phyloP scores from a whole-genome alignment of 2,329 filamentous ascomycete genomes.

The Zymoseptoria pseudotritici region DNA sequence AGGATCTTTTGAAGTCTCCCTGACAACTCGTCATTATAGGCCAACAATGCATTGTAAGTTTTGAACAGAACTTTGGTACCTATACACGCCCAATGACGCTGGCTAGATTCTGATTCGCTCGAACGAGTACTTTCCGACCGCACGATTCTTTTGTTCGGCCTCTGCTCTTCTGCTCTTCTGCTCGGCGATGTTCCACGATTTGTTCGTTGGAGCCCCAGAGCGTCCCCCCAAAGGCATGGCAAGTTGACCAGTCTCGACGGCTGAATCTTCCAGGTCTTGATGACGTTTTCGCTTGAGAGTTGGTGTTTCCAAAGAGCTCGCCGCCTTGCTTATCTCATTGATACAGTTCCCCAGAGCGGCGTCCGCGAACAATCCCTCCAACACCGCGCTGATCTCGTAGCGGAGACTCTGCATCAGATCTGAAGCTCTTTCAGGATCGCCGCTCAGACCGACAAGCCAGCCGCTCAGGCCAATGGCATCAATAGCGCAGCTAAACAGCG shows the following conservation, averaged over 20 bases:
- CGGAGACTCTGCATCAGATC: constrained; percentile 60
- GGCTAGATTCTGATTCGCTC: constrained; percentile 12
- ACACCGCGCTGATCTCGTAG: constrained; percentile 60
- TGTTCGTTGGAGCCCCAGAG: constrained; percentile 2
- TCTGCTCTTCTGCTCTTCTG: constrained; percentile 1
- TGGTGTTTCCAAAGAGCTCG: background rate
- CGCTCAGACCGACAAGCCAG: constrained; percentile 59
- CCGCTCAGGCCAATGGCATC: constrained; percentile 68
- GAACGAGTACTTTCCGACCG: constrained; percentile 11
- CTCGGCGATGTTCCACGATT: background rate
- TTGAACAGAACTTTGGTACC: background rate
- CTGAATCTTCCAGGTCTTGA: constrained; percentile 5
- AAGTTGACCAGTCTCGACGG: constrained; percentile 4
- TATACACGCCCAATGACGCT: background rate
- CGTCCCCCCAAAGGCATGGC: constrained; percentile 10
- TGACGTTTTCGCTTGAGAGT: constrained; percentile 1
- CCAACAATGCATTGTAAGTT: background rate
- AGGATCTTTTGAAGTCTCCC: background rate
- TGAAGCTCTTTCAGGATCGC: constrained; percentile 48
- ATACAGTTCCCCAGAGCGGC: constrained; percentile 8
- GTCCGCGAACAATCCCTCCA: constrained; percentile 30
- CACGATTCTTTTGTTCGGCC: constrained; percentile 10
- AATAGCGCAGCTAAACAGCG: constrained; percentile 63
- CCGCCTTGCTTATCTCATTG: constrained; percentile 5
- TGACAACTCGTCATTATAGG: background rate